Evolutionary conservation across 2,329 filamentous ascomycete species (phyloP), one percentile per base, ranked within the genome.

Genomic region (Pseudogymnoascus sp.): DNA sequence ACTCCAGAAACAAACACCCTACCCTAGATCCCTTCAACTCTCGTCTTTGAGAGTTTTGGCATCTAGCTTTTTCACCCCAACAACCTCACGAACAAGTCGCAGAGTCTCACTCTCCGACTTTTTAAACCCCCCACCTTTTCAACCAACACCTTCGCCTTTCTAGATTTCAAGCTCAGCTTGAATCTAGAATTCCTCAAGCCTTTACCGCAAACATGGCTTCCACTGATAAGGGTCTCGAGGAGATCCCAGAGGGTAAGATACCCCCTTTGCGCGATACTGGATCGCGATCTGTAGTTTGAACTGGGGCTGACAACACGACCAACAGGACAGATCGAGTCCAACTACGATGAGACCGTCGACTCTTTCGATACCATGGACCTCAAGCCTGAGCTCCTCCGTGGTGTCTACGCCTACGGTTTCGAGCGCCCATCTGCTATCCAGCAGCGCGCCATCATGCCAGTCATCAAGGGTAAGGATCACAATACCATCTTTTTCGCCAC

Each of bases 331-430:
- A 99, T 99, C 86, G 96, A 99, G 87, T 96, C 93, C 78, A 99
- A 99, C 91, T 99, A 98, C 84, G 95, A 99, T 86, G 93, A 98
- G 87, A 93, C 93, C 75, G 93, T 95, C 81, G 96, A 99, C 82
- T 96, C 92, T 67, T 99, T 99, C 82, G 95, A 99, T 82, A 86
- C 93, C 74, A 99, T 99, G 95, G 89, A 88, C 82, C 87, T 99
- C 76, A 96, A 96, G 87, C 77, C 91, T 70, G 95, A 99, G 85
- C 90, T 99, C 76, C 91, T 99, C 77, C 92, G 95, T 82, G 95
- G 90, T 84, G 91, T 99, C 79, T 99, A 98, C 81, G 95, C 95
- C 78, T 99, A 99, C 80, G 95, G 95, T 90, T 99, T 99, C 84
- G 95, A 99, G 88, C 93, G 95, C 72, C 95, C 95, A 68, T 99